Evolutionary conservation across 2,329 filamentous ascomycete species (phyloP).

Genomic region (Alternaria sp.): DNA sequence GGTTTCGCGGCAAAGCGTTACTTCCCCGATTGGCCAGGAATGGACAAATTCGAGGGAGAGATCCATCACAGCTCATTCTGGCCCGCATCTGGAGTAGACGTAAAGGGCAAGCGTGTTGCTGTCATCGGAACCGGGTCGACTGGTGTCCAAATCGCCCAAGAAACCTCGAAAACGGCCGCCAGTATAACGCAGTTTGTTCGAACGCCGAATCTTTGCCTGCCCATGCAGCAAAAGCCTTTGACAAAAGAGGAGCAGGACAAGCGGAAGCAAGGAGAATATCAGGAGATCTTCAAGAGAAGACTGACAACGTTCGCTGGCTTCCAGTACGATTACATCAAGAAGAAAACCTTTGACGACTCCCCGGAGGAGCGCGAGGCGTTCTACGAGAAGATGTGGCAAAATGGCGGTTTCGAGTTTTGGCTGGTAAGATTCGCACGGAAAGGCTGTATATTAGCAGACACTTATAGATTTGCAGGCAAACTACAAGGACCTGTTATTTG

Average conservation of each 20-base stretch:
- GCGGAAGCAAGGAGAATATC: constrained; percentile 51
- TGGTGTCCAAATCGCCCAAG: constrained; percentile 71
- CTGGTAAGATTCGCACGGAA: constrained; percentile 51
- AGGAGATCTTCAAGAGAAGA: constrained; percentile 62
- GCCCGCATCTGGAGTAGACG: constrained; percentile 65
- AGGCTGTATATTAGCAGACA: neutral
- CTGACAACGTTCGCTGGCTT: constrained; percentile 67
- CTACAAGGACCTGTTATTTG: constrained; percentile 55
- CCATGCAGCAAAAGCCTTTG: constrained; percentile 64
- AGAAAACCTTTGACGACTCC: constrained; percentile 61
- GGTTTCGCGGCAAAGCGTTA: constrained; percentile 69
- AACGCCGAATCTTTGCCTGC: constrained; percentile 71
- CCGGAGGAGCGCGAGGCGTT: constrained; percentile 56
- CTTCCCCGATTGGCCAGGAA: constrained; percentile 67
- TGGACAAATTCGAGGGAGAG: constrained; percentile 67
- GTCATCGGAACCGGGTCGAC: constrained; percentile 72
- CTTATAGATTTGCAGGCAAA: constrained; percentile 10
- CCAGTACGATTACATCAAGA: constrained; percentile 63
- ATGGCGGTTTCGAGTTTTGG: constrained; percentile 55
- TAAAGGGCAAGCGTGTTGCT: constrained; percentile 66
- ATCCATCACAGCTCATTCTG: constrained; percentile 69
- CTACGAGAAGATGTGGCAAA: constrained; percentile 54
- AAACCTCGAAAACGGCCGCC: constrained; percentile 62
- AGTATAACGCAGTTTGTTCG: constrained; percentile 69
- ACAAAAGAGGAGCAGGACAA: constrained; percentile 61